A percentile compares a stretch with the other conserved stretches of the same genome.
These are phyloP conservation scores for thale cress (Arabidopsis thaliana) DNA, from an alignment of 345 rosid species.

Conservation along the genomic window TAIR10.1 NC_003076.8:2631001-2631500, in stretches of 20 bases:
- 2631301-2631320: not conserved
- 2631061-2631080: not conserved
- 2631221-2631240: not conserved
- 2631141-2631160: not conserved
- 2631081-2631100: not conserved
- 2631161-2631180: not conserved
- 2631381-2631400: not conserved
- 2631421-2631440: not conserved
- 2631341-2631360: slow-evolving; percentile 13
- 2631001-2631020: slow-evolving; percentile 80
- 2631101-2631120: not conserved
- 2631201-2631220: not conserved
- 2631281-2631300: not conserved
- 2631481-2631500: too few relatives aligned
- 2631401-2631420: not conserved
- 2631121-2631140: not conserved
- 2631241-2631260: slow-evolving; percentile 1
- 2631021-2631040: slow-evolving; percentile 60
- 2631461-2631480: not conserved
- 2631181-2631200: not conserved
- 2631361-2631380: not conserved
- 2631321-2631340: slow-evolving; percentile 31
- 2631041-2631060: slow-evolving; percentile 37
- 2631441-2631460: too few relatives aligned
- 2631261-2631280: not conserved